A percentile compares a stretch with the other conserved stretches of the same genome.
These are phyloP conservation scores for Colletotrichum lini DNA, from an alignment of 2,329 filamentous ascomycete genomes.

Conservation along the genomic window DNA sequence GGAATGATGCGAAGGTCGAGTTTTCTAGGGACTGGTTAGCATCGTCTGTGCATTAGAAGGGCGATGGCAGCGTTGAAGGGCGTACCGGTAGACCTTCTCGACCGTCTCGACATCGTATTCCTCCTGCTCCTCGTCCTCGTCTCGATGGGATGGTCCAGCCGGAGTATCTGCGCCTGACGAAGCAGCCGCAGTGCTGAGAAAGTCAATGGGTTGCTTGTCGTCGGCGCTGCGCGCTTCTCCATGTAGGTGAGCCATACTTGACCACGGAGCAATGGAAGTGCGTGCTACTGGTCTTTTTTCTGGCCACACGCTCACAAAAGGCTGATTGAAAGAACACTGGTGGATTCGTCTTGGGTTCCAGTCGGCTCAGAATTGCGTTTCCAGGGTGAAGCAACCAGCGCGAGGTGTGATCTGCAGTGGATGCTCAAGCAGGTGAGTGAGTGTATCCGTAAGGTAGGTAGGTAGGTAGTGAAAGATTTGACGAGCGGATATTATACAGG, in stretches of 20 bases:
- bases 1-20: conserved; percentile 73
- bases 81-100: conserved; percentile 67
- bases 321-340: conserved; percentile 2
- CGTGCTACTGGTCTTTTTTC: conserved; percentile 65
- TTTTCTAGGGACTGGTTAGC: conserved; percentile 55
- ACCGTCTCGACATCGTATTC: conserved; percentile 67
- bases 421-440: not conserved
- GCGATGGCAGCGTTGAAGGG: not conserved
- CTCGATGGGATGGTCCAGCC: conserved; percentile 39
- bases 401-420: conserved; percentile 5
- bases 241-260: conserved; percentile 60
- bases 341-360: not conserved
- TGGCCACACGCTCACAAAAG: conserved; percentile 44
- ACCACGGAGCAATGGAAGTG: conserved; percentile 66
- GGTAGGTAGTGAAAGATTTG: conserved; percentile 1
- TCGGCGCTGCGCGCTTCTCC: conserved; percentile 51
- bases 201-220: conserved; percentile 47
- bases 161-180: conserved; percentile 8
- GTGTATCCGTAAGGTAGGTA: no score
- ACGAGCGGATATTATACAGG: conserved; percentile 27
- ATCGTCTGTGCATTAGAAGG: not conserved
- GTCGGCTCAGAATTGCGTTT: not conserved
- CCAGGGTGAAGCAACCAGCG: not conserved
- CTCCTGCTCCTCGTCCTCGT: conserved; percentile 46
- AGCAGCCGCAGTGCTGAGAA: conserved; percentile 20